Base-by-base conservation (phyloP, 2,329 filamentous ascomycete genomes). In the Aspergillus sp. region DNA sequence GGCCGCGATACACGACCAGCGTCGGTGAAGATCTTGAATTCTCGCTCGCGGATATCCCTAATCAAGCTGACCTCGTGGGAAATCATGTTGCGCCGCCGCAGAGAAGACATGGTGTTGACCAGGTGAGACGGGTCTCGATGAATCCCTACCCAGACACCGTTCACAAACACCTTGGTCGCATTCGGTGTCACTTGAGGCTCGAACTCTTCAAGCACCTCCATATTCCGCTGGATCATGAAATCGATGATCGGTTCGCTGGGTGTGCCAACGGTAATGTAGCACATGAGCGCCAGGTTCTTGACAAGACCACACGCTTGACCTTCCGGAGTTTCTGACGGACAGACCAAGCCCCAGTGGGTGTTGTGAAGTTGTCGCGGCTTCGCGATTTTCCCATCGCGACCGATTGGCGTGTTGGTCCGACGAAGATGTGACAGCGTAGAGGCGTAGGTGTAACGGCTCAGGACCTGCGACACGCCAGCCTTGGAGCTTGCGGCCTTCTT, bases 1-100 rank as follows among this genome's bases (percentile, higher is more conserved):
- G 91, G 91, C 43, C 91, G 77, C 70, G 91, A 93, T 34, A 98
- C 88, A 60, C 91, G 80, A 16, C 91, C 91, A 26, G 89, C 89
- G 59, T 98, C 91, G 3, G 89, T 96, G 60, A 96, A 95, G 48
- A 98, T 89, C 64, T 93, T 93, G 73, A 98, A 95, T 60, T 98
- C 91, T 48, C 89, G 78, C 51, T 98, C 91, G 59, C 93, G 80
- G 49, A 98, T 95, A 54, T 98, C 91, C 53, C 91, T 79, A 51
- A 98, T 84, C 50, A 98, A 74, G 41, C 88, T 95, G 46, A 95
- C 86, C 64, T 96, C 89, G 46, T 86, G 83, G 10, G 85, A 86
- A 40, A 98, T 80, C 51, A 85, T 79, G 40, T 84, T 82, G 44
- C 81, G 81, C 35, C 89, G 75, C 46, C 86, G 79, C 33, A 93